Evolutionary conservation across 768 basidiomycete species (phyloP).

Genomic region (Chalciporus sphaerocephalus): DNA sequence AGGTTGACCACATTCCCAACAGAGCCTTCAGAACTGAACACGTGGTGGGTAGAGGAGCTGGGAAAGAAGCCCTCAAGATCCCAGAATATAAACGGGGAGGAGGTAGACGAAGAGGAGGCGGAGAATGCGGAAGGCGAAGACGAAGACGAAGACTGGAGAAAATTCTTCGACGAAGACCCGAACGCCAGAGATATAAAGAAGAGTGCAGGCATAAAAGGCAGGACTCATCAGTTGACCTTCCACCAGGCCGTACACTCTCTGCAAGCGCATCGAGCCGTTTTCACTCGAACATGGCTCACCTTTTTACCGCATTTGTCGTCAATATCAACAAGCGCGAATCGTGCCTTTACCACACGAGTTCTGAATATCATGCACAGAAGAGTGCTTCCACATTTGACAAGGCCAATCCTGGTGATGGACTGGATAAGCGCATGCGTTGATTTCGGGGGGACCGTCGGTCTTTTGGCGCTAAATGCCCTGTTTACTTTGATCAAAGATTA

Average conservation of each 20-base stretch:
- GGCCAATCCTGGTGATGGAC: conserved; percentile 81
- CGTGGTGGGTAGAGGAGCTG: conserved; percentile 77
- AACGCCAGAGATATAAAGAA: conserved; percentile 33
- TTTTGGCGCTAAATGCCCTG: conserved; percentile 87
- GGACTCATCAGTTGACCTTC: conserved; percentile 62
- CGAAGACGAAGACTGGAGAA: conserved; percentile 66
- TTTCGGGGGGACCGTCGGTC: conserved; percentile 75
- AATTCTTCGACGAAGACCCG: conserved; percentile 72
- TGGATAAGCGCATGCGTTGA: conserved; percentile 87
- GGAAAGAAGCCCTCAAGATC: conserved; percentile 51
- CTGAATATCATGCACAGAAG: conserved; percentile 79
- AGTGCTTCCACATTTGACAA: conserved; percentile 78
- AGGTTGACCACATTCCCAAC: conserved; percentile 71
- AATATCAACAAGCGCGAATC: conserved; percentile 27
- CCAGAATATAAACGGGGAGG: conserved; percentile 41
- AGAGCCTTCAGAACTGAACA: conserved; percentile 58
- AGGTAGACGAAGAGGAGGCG: conserved; percentile 33
- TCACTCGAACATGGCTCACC: conserved; percentile 76
- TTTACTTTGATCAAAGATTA: conserved; percentile 90
- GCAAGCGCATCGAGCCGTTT: conserved; percentile 72
- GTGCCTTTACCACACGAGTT: conserved; percentile 47
- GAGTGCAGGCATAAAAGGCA: conserved; percentile 35
- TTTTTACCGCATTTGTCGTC: conserved; percentile 59
- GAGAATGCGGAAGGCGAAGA: conserved; percentile 36
- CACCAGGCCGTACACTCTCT: conserved; percentile 77